Evolutionary conservation across 2,329 filamentous ascomycete species (phyloP).

Genomic region (Didymosphaeria variabile): DNA sequence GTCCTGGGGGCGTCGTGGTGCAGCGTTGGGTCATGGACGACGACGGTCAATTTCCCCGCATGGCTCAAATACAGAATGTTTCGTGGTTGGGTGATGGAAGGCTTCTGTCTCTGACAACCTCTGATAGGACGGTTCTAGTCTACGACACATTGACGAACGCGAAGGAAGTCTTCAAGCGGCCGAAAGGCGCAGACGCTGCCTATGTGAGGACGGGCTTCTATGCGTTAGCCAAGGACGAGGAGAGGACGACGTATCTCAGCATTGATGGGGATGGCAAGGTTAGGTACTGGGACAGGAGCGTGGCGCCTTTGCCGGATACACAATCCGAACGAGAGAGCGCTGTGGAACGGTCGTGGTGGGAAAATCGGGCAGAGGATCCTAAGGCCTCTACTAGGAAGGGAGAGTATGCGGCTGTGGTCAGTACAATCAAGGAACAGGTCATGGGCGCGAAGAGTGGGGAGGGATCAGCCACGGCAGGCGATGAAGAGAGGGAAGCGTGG

Average conservation of each 20-base stretch:
- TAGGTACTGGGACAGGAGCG: constrained; percentile 29
- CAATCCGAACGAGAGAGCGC: not conserved
- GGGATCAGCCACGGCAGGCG: not conserved
- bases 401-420: not conserved
- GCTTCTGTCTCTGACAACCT: constrained; percentile 26
- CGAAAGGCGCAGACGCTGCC: constrained; percentile 18
- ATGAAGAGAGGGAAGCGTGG: not conserved
- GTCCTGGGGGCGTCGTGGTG: constrained; percentile 21
- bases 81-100: constrained; percentile 32
- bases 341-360: not conserved
- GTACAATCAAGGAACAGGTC: not conserved
- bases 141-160: constrained; percentile 35
- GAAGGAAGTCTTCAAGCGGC: constrained; percentile 39
- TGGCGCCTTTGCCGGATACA: not conserved
- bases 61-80: constrained; percentile 21
- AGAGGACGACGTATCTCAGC: constrained; percentile 29
- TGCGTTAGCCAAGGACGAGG: constrained; percentile 19
- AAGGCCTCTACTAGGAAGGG: not conserved
- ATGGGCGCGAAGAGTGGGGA: not conserved
- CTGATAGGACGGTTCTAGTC: constrained; percentile 33
- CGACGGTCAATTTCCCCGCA: constrained; percentile 4
- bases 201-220: constrained; percentile 27
- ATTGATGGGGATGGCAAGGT: constrained; percentile 36
- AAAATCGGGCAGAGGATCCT: not conserved
- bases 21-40: constrained; percentile 33